Evolutionary conservation across 1,284 basidiomycete species (phyloP), one percentile per base, ranked within the genome.

Genomic region (Marasmius fiardii): DNA sequence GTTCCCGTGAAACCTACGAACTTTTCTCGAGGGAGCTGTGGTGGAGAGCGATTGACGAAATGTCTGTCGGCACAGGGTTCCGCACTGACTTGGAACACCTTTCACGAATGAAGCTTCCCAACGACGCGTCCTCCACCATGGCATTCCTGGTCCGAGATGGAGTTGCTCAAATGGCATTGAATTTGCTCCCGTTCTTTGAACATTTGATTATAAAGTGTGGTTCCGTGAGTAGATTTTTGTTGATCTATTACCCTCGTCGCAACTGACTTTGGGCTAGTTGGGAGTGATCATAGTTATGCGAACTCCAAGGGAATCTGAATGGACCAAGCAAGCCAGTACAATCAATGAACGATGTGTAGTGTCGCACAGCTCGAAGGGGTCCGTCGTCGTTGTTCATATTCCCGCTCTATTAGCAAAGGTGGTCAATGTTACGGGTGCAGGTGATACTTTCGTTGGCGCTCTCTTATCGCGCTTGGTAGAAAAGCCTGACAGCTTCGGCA

Each of bases 391-490:
- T 31, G 82, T 84, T 39, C 88, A 93, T 66, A 92, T 87, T 64
- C 81, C 88, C 2, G 77, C 91, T 11, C 67, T 82, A 4, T 60
- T 61, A 0, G 67, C 87, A 2, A 65, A 68, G 11, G 67, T 86
- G 8, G 71, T 86, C 7, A 94, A 88, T 63, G 91, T 93, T 10
- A 97, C 94, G 0, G 95, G 95, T 2, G 94, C 92, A 1, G 95
- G 95, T 0, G 94, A 98, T 70, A 87, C 92, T 2, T 81, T 95
- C 20, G 92, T 92, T 3, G 93, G 93, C 7, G 81, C 86, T 0
- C 65, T 95, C 20, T 69, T 91, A 18, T 85, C 88, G 1, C 69
- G 72, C 21, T 66, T 92, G 12, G 70, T 78, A 4, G 68, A 73
- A 21, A 67, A 77, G 44, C 77, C 74, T 14, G 61, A 61, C 10